These are phyloP conservation scores for Komagataella pseudopastoris DNA, from an alignment of 805 yeast species.

Conservation along the genomic window DNA sequence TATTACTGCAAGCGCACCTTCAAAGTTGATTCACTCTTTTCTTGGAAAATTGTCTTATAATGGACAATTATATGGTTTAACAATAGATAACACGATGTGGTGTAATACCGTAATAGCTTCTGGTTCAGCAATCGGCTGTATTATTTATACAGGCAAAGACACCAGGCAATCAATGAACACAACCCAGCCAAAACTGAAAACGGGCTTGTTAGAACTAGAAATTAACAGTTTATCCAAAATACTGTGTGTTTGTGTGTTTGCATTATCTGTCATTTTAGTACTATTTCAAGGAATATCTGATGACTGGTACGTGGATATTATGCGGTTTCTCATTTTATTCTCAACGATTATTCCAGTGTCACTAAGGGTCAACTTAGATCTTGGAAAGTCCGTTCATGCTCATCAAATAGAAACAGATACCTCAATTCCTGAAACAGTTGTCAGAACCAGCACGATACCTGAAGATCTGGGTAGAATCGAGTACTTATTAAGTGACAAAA, in stretches of 20 bases:
- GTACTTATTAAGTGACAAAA: conserved; percentile 82
- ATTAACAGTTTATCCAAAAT: conserved; percentile 82
- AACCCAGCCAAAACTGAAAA: conserved; percentile 72
- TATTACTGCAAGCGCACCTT: conserved; percentile 69
- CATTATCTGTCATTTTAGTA: conserved; percentile 66
- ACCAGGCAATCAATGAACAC: conserved; percentile 95
- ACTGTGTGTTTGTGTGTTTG: conserved; percentile 74
- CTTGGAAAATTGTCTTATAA: conserved; percentile 58
- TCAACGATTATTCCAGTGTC: conserved; percentile 96
- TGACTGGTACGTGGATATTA: conserved; percentile 81
- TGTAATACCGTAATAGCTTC: conserved; percentile 96
- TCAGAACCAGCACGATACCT: conserved; percentile 94
- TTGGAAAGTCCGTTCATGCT: conserved; percentile 93
- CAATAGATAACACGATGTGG: conserved; percentile 92
- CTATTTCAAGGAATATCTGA: conserved; percentile 59
- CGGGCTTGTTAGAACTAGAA: conserved; percentile 82
- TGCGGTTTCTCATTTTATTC: conserved; percentile 83
- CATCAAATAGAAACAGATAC: conserved; percentile 85
- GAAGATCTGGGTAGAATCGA: conserved; percentile 96
- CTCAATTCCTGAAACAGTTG: conserved; percentile 76
- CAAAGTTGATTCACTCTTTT: conserved; percentile 72
- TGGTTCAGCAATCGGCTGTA: conserved; percentile 80
- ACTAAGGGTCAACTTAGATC: conserved; percentile 82
- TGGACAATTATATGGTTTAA: conserved; percentile 46
- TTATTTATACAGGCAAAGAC: conserved; percentile 82